phyloP scores from a whole-genome alignment of 2,329 filamentous ascomycete species.

The Aaosphaeria pasadenensis region DNA sequence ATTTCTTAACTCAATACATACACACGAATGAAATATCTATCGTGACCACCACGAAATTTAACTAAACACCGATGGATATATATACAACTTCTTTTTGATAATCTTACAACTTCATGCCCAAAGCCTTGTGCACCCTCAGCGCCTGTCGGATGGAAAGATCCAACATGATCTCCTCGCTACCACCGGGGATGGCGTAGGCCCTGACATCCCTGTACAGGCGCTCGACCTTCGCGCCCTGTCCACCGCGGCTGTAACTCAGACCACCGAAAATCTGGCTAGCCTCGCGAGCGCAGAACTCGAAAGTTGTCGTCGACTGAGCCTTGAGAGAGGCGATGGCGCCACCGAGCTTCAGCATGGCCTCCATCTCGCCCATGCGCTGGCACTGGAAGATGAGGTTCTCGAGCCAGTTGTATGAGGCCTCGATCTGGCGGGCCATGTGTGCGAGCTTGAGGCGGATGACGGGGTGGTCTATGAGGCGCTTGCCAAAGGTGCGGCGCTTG shows the following conservation, averaged over 20 bases:
- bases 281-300: constrained; percentile 96
- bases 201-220: constrained; percentile 90
- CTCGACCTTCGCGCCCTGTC: constrained; percentile 95
- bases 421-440: constrained; percentile 97
- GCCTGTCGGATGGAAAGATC: constrained; percentile 93
- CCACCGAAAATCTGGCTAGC: constrained; percentile 97
- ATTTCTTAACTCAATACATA: no score
- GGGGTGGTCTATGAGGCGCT: constrained; percentile 93
- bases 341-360: constrained; percentile 93
- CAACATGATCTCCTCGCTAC: constrained; percentile 97
- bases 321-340: constrained; percentile 93
- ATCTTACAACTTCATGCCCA: constrained; percentile 92
- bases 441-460: constrained; percentile 97
- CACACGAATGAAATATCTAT: no score
- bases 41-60: no score
- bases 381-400: constrained; percentile 95
- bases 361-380: constrained; percentile 85
- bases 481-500: constrained; percentile 95
- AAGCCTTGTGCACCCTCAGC: constrained; percentile 79
- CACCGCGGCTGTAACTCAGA: constrained; percentile 84
- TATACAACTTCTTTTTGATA: neutral
- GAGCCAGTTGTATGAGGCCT: constrained; percentile 95
- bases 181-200: constrained; percentile 91
- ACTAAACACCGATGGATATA: no score
- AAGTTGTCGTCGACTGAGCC: constrained; percentile 89